phyloP scores from a whole-genome alignment of 257 asterid genomes.

The Avicennia marina region DNA sequence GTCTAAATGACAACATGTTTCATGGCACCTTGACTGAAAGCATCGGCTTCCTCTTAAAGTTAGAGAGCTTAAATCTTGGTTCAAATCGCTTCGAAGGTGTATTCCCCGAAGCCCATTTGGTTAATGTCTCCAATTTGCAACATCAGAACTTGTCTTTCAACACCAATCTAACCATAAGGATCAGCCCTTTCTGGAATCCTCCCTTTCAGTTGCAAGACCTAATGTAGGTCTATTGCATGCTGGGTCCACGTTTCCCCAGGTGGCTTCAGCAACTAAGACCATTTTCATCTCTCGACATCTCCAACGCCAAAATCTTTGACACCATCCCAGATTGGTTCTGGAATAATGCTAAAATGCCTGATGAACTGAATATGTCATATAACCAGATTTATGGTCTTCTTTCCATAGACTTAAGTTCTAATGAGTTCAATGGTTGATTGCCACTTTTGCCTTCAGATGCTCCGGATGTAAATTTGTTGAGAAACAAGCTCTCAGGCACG shows the following conservation, averaged over 20 bases:
- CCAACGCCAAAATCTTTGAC: conserved; percentile 1
- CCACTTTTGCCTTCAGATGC: neutral
- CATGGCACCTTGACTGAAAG: conserved; percentile 10
- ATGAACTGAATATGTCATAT: conserved; percentile 2
- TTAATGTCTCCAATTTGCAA: conserved; percentile 17
- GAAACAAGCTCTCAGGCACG: conserved; percentile 17
- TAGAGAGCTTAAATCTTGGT: conserved; percentile 13
- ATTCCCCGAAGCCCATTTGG: conserved; percentile 17
- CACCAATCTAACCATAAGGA: conserved; percentile 1
- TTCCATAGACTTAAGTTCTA: neutral
- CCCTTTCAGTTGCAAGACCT: conserved; percentile 6
- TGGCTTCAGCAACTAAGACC: conserved; percentile 21
- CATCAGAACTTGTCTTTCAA: conserved; percentile 19
- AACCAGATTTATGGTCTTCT: conserved; percentile 12
- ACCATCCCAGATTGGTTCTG: conserved; percentile 18
- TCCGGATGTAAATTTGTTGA: neutral
- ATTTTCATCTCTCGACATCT: conserved; percentile 11
- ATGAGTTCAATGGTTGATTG: conserved; percentile 17
- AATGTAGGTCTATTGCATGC: neutral
- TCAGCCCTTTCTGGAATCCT: conserved; percentile 10
- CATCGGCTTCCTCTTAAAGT: conserved; percentile 10
- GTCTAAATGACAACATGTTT: conserved; percentile 14
- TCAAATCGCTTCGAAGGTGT: conserved; percentile 22
- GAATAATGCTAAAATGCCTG: neutral
- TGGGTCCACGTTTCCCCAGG: conserved; percentile 19